Evolutionary conservation across 2,329 filamentous ascomycete species (phyloP), one percentile per base, ranked within the genome.

Genomic region (Epichloe hybrida): DNA sequence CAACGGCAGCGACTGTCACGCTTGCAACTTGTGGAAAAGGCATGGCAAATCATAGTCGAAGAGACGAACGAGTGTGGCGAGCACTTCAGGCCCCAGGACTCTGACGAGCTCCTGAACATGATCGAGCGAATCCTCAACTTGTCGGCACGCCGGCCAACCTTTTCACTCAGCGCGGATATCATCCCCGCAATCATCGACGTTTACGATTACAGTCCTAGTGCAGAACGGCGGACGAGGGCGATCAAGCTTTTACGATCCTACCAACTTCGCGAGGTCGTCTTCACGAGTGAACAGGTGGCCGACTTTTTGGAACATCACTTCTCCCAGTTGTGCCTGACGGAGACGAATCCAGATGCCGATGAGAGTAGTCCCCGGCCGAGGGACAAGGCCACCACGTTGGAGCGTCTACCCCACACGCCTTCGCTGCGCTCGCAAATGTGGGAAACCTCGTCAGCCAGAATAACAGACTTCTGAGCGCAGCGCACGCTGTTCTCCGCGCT

Each of bases 271-370:
- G 48, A 50, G 38, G 41, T 50, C 6, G 41, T 50, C n/a, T 50
- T 50, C n/a, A 45, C 40, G 20, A 50, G 48, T 39, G 31, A 50
- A 5, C 48, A 50, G 8, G 48, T 50, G 40, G 40, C 48, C n/a
- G 48, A 44, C 41, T 50, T 50, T n/a, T 9, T 50, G n/a, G 48
- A 50, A 39, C 35, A 50, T 12, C 48, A 50, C 21, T 45, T 50
- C 35, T 38, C 40, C 23, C 37, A 50, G 17, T 11, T 50, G n/a
- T 50, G 40, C 31, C 48, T 45, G 8, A 13, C 15, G n/a, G 8
- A 40, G 5, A n/a, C 39, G 13, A 21, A 43, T 37, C 39, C 23
- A 17, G 39, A 36, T 23, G 8, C 31, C 20, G 20, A 37, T 12
- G 31, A 36, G 31, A 13, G 20, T 17, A 36, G 13, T 17, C 13